Evolutionary conservation across 768 basidiomycete species (phyloP).

Genomic region (Butyriboletus loyo): DNA sequence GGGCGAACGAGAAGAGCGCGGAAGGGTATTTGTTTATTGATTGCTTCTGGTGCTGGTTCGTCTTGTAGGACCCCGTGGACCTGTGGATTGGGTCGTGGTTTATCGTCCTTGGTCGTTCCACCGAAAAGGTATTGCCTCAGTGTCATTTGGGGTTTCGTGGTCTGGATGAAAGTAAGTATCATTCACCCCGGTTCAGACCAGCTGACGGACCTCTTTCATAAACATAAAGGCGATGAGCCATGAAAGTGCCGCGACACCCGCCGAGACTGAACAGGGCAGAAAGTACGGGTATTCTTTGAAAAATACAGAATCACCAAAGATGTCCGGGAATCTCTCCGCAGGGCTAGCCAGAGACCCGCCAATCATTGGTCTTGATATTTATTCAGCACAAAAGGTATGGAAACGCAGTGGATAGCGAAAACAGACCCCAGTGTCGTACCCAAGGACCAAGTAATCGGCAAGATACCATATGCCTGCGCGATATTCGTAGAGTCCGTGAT

Average conservation of each 20-base stretch:
- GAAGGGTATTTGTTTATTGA: constrained; percentile 39
- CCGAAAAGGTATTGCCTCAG: constrained; percentile 17
- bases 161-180: constrained; percentile 12
- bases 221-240: constrained; percentile 49
- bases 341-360: constrained; percentile 66
- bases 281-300: constrained; percentile 71
- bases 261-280: constrained; percentile 63
- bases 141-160: constrained; percentile 12
- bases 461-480: constrained; percentile 49
- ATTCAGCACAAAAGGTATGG: not conserved
- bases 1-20: constrained; percentile 45
- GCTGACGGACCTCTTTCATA: constrained; percentile 48
- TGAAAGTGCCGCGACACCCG: constrained; percentile 48
- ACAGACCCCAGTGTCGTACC: constrained; percentile 44
- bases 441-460: constrained; percentile 49
- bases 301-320: constrained; percentile 56
- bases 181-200: not conserved
- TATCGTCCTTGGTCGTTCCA: not conserved
- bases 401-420: not conserved
- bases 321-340: constrained; percentile 57
- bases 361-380: constrained; percentile 53
- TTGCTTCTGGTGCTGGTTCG: not conserved
- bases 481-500: constrained; percentile 36
- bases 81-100: not conserved
- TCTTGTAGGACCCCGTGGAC: not conserved